Conservation (phyloP, 345 rosid species). For the Rhodamnia rubescens region DNA sequence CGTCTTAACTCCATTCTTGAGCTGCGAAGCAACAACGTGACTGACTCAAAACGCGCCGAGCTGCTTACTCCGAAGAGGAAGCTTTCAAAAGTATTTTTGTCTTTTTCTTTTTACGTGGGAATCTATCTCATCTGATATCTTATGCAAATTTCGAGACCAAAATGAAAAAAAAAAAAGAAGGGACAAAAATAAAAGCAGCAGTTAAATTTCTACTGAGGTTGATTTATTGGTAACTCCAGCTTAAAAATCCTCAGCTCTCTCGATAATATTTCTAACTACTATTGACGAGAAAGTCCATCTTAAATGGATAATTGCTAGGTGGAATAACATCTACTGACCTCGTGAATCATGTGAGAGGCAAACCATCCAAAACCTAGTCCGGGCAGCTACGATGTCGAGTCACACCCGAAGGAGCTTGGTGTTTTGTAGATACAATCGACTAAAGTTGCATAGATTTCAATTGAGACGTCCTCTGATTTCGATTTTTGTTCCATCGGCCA, state of each 20-base stretch:
- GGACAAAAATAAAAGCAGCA: neutral
- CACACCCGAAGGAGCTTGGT: neutral
- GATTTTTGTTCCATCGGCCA: neutral
- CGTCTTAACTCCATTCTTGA: neutral
- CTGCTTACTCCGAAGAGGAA: neutral
- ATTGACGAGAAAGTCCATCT: neutral
- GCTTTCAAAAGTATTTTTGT: too few relatives aligned
- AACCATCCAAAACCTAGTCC: neutral
- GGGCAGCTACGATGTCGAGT: neutral
- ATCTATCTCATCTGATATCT: neutral
- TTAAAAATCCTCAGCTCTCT: neutral
- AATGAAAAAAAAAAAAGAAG: neutral
- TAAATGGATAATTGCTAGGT: neutral
- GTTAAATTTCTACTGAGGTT: neutral
- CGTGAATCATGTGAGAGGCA: neutral
- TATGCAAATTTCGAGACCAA: neutral
- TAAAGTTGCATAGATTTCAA: neutral
- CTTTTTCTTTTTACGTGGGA: neutral
- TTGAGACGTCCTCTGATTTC: neutral
- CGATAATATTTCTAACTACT: neutral
- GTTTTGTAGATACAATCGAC: neutral
- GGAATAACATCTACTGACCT: neutral
- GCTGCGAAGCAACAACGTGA: neutral
- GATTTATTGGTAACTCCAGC: neutral
- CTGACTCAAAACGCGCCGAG: neutral